phyloP scores from a whole-genome alignment of 805 yeast species.

The Candida pseudofarinosa region DNA sequence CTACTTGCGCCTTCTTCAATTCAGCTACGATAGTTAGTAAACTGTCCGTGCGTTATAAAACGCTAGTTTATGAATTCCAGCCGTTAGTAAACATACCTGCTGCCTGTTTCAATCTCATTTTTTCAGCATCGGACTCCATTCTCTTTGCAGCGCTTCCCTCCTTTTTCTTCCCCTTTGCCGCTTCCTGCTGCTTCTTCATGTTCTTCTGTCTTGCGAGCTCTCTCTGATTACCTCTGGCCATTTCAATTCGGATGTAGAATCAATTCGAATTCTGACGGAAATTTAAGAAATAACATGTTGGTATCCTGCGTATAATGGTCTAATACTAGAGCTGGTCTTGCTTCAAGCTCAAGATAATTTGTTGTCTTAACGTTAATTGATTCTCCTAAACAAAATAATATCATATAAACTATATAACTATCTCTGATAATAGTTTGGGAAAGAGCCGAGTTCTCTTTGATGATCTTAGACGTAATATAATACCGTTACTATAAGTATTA shows the following conservation, averaged over 20 bases:
- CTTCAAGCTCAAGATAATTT: too few species aligned
- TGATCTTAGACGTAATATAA: too few species aligned
- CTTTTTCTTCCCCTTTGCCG: conserved; percentile 54
- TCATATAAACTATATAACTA: too few species aligned
- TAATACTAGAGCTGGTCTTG: too few species aligned
- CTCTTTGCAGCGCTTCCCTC: conserved; percentile 84
- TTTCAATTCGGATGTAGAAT: conserved; percentile 18
- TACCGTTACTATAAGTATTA: too few species aligned
- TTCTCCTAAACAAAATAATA: too few species aligned
- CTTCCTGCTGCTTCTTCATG: conserved; percentile 70
- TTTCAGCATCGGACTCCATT: conserved; percentile 86
- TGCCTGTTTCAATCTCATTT: conserved; percentile 83
- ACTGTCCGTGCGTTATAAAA: too few species aligned
- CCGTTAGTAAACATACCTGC: conserved; percentile 54
- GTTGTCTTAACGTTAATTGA: too few species aligned
- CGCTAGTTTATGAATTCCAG: neutral
- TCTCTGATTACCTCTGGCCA: conserved; percentile 97
- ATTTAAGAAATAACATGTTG: too few species aligned
- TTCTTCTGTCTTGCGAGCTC: conserved; percentile 90
- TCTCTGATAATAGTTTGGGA: too few species aligned
- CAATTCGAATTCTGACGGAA: neutral
- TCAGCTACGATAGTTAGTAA: conserved; percentile 18
- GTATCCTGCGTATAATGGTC: too few species aligned
- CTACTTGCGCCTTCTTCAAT: conserved; percentile 47
- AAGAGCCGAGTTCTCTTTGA: too few species aligned